phyloP scores from a whole-genome alignment of 2,329 filamentous ascomycete species.

The Sordariomycetes sp. region DNA sequence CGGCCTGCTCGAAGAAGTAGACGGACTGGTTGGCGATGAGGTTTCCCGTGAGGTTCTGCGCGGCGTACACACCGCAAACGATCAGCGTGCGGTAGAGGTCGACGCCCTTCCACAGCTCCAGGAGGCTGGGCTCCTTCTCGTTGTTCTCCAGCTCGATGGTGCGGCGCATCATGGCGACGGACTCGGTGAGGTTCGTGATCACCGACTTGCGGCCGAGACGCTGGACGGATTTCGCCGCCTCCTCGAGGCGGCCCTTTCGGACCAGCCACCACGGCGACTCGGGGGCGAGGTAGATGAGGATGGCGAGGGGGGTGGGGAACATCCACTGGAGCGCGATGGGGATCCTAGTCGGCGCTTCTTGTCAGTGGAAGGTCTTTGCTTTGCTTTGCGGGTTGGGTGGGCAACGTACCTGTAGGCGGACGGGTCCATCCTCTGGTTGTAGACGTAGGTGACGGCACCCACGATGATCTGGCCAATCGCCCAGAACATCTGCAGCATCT shows the following conservation, averaged over 20 bases:
- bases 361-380: not conserved
- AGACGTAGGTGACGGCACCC: constrained; percentile 39
- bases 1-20: constrained; percentile 53
- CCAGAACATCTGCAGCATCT: constrained; percentile 56
- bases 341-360: constrained; percentile 29
- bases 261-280: constrained; percentile 69
- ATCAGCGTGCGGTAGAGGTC: constrained; percentile 69
- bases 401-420: constrained; percentile 42
- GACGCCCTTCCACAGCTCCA: constrained; percentile 42
- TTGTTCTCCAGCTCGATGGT: constrained; percentile 71
- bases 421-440: constrained; percentile 43
- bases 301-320: constrained; percentile 58
- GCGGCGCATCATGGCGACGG: constrained; percentile 84
- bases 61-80: constrained; percentile 53
- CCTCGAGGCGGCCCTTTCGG: constrained; percentile 49
- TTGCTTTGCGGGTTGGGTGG: not conserved
- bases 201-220: constrained; percentile 52
- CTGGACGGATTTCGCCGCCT: constrained; percentile 55
- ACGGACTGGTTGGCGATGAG: constrained; percentile 54
- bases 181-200: constrained; percentile 62
- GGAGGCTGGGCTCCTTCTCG: constrained; percentile 31
- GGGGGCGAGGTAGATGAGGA: constrained; percentile 58
- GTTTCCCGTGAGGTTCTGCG: constrained; percentile 53
- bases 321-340: constrained; percentile 70
- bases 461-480: constrained; percentile 51